These are phyloP conservation scores for Dendrocalamus latiflorus DNA, from an alignment of 202 grass and related monocot species.

Conservation along the genomic window DNA sequence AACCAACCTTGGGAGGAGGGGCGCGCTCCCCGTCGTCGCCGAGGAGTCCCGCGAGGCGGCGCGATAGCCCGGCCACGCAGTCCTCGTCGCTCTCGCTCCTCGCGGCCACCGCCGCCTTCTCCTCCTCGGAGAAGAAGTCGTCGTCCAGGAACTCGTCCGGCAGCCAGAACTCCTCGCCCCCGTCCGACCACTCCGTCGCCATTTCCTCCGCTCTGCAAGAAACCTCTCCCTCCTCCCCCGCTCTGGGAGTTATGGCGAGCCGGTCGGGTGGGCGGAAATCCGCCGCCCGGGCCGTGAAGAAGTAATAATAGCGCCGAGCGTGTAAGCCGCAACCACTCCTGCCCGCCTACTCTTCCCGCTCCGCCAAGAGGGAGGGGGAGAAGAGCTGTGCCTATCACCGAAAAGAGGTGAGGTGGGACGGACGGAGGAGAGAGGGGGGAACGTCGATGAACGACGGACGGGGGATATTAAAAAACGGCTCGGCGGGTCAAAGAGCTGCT, in stretches of 20 bases:
- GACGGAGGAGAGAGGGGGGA: neutral
- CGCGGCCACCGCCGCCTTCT: constrained; percentile 42
- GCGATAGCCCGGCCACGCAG: constrained; percentile 44
- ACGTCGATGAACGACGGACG: neutral
- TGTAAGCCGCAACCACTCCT: neutral
- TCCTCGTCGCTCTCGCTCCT: constrained; percentile 65
- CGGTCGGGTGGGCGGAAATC: constrained; percentile 1
- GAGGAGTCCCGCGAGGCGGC: constrained; percentile 54
- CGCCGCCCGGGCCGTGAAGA: constrained; percentile 12
- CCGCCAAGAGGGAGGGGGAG: neutral
- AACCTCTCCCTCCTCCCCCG: neutral
- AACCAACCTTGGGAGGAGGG: constrained; percentile 18
- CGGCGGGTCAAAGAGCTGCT: neutral
- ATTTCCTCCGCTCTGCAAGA: constrained; percentile 27
- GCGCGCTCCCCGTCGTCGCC: constrained; percentile 9
- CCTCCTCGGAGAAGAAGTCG: constrained; percentile 67
- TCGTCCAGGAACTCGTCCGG: constrained; percentile 76
- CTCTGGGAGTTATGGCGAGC: neutral
- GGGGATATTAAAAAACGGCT: neutral
- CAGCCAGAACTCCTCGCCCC: constrained; percentile 60
- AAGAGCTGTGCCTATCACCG: constrained; percentile 3
- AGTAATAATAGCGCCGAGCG: constrained; percentile 13
- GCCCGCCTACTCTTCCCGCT: no score
- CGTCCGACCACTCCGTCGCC: constrained; percentile 32
- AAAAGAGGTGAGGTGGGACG: constrained; percentile 5